phyloP scores from a whole-genome alignment of 73 alveolate species.

The Urostyla sp. region DNA sequence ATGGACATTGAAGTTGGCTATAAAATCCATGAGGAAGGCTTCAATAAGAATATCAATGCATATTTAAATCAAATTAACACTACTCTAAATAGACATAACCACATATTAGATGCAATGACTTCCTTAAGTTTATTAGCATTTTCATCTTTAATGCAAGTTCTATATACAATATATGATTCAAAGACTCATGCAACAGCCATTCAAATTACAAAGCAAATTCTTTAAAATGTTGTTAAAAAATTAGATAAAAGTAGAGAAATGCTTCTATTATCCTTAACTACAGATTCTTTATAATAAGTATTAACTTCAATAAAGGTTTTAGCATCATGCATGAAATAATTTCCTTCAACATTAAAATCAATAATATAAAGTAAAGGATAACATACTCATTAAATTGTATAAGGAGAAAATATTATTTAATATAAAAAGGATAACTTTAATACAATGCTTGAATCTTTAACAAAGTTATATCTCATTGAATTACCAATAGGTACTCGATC shows the following conservation, averaged over 20 bases:
- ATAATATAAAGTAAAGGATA: slow-evolving; percentile 6
- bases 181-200: slow-evolving; percentile 34
- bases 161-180: slow-evolving; percentile 5
- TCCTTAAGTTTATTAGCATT: slow-evolving; percentile 10
- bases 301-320: slow-evolving; percentile 2
- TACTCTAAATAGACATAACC: slow-evolving; percentile 9
- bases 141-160: neutral
- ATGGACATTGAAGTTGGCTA: neutral
- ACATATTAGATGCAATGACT: neutral
- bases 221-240: neutral
- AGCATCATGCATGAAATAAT: neutral
- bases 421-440: slow-evolving; percentile 29
- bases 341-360: slow-evolving; percentile 17
- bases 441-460: neutral
- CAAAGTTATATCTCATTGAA: neutral
- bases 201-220: slow-evolving; percentile 18
- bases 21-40: neutral
- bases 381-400: no score
- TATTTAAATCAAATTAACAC: slow-evolving; percentile 9
- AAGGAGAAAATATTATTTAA: no score
- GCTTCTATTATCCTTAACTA: neutral
- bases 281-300: neutral
- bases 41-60: slow-evolving; percentile 13
- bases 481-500: no score
- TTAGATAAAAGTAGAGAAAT: neutral